These are phyloP conservation scores for Aethionema arabicum DNA, from an alignment of 345 rosid species.

Conservation along the genomic window DNA sequence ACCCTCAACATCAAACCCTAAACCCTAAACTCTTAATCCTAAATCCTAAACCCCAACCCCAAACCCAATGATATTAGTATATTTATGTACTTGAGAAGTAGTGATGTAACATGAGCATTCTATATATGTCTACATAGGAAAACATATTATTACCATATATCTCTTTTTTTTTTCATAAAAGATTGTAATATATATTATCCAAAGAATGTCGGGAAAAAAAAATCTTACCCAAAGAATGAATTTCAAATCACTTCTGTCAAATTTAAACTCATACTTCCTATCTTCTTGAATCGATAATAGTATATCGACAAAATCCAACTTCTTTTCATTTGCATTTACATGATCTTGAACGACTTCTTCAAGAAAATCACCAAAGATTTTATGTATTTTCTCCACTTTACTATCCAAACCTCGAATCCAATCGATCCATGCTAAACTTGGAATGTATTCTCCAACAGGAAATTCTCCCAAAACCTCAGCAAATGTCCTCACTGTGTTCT, in stretches of 20 bases:
- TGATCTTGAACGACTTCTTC: conserved; percentile 20
- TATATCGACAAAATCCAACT: neutral
- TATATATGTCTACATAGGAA: too few species aligned
- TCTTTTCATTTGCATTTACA: neutral
- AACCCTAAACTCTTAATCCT: too few species aligned
- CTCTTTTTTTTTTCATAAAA: neutral
- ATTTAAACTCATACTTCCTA: conserved; percentile 15
- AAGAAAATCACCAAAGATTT: conserved; percentile 21
- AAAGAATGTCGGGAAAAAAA: too few species aligned
- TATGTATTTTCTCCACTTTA: conserved; percentile 13
- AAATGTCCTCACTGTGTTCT: conserved; percentile 30
- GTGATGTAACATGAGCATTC: too few species aligned
- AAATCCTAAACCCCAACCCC: too few species aligned
- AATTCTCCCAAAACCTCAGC: conserved; percentile 41
- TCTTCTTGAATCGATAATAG: conserved; percentile 30
- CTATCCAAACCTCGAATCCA: conserved; percentile 26
- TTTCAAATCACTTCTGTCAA: conserved; percentile 33
- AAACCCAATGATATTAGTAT: too few species aligned
- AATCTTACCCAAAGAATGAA: conserved; percentile 41
- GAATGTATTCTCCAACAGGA: conserved; percentile 20
- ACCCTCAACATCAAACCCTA: too few species aligned
- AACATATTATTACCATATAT: too few species aligned
- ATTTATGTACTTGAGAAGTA: too few species aligned
- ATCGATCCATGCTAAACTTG: conserved; percentile 46
- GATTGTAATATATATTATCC: conserved; percentile 29